Conservation (phyloP, 345 rosid genomes). For the Combretum micranthum region DNA sequence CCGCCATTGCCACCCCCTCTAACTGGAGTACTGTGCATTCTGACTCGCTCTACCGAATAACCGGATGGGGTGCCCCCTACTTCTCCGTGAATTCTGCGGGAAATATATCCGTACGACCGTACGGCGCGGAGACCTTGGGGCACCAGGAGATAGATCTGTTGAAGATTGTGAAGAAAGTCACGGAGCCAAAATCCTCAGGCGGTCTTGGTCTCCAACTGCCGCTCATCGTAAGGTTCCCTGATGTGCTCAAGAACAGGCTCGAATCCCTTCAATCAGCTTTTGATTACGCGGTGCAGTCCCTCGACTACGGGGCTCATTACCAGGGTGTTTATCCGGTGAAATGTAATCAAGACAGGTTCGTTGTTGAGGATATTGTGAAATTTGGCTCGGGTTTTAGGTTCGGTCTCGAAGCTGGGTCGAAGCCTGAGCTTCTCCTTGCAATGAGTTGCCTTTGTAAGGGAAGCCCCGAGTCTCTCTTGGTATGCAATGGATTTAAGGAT, state of each 20-base stretch:
- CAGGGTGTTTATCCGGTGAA: constrained; percentile 95
- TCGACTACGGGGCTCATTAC: constrained; percentile 57
- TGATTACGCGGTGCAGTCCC: constrained; percentile 54
- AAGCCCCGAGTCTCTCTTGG: constrained; percentile 51
- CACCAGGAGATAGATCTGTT: constrained; percentile 86
- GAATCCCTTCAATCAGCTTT: constrained; percentile 74
- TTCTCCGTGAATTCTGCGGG: constrained; percentile 68
- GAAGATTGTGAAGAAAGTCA: constrained; percentile 67
- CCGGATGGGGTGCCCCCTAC: constrained; percentile 89
- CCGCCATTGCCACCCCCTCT: constrained; percentile 13
- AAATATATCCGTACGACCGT: constrained; percentile 60
- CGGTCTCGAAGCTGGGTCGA: constrained; percentile 92
- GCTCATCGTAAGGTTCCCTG: constrained; percentile 66
- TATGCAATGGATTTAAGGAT: constrained; percentile 92
- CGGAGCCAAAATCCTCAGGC: constrained; percentile 66
- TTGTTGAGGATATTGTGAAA: constrained; percentile 75
- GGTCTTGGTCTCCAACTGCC: constrained; percentile 88
- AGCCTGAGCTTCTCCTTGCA: constrained; percentile 89
- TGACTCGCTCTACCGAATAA: constrained; percentile 54
- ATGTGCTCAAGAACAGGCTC: constrained; percentile 77
- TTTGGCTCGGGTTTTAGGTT: constrained; percentile 72
- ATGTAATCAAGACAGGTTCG: constrained; percentile 89
- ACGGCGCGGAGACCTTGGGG: constrained; percentile 48
- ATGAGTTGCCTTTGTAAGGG: constrained; percentile 87
- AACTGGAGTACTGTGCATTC: constrained; percentile 74